These are phyloP conservation scores for Yueomyces sinensis DNA, from an alignment of 805 yeast genomes.

Conservation along the genomic window DNA sequence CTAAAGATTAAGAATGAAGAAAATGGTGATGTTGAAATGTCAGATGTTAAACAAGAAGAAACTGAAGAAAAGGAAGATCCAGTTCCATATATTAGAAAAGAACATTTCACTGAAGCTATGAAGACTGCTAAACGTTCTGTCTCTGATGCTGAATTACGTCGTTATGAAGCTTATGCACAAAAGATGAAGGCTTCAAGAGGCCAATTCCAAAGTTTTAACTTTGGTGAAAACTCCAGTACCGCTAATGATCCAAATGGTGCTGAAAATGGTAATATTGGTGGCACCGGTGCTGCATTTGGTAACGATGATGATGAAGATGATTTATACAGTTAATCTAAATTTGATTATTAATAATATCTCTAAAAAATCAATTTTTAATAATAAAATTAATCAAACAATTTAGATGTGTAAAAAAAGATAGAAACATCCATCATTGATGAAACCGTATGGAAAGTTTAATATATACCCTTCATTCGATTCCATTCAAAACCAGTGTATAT, in stretches of 20 bases:
- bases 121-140: conserved; percentile 98
- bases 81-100: conserved; percentile 87
- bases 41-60: conserved; percentile 26
- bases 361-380: too few relatives aligned
- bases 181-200: conserved; percentile 95
- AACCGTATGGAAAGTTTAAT: too few relatives aligned
- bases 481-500: too few relatives aligned
- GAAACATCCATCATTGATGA: too few relatives aligned
- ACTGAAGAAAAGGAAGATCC: conserved; percentile 65
- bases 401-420: too few relatives aligned
- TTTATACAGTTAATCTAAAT: conserved; percentile 33
- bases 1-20: conserved; percentile 32
- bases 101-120: conserved; percentile 98
- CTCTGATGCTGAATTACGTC: conserved; percentile 91
- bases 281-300: conserved; percentile 33
- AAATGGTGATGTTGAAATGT: conserved; percentile 35
- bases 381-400: too few relatives aligned
- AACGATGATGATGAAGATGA: conserved; percentile 39
- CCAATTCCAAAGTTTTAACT: conserved; percentile 80
- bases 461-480: too few relatives aligned
- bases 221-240: conserved; percentile 33
- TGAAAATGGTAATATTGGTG: conserved; percentile 22
- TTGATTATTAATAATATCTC: too few relatives aligned
- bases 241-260: conserved; percentile 24
- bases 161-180: conserved; percentile 97